Percentiles rank a stretch among this genome's conserved stretches.
Conservation (phyloP, 1,139 yeast species). For the Magnusiomyces suaveolens region DNA sequence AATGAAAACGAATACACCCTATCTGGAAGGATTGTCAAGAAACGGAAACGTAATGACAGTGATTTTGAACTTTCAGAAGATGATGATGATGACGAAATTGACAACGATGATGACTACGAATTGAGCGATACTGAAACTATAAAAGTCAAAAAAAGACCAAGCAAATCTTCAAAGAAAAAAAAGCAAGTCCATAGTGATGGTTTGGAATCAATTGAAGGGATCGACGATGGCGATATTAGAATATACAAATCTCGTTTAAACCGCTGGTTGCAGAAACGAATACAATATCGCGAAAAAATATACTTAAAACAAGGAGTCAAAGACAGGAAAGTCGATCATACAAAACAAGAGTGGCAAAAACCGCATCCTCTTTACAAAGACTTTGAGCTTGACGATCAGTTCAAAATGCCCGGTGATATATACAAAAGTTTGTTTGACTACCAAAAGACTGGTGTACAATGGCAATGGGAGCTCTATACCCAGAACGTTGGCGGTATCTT, state of each 20-base stretch:
- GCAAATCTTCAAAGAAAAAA: conserved; percentile 18
- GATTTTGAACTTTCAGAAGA: conserved; percentile 18
- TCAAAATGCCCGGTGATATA: conserved; percentile 81
- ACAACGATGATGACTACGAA: conserved; percentile 23
- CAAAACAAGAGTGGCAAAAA: conserved; percentile 46
- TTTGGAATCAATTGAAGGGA: conserved; percentile 35
- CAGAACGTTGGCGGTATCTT: conserved; percentile 90
- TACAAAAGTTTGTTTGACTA: conserved; percentile 81
- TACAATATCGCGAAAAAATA: conserved; percentile 22
- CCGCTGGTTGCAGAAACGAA: conserved; percentile 44
- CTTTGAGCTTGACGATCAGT: conserved; percentile 58
- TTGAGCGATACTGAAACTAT: conserved; percentile 22
- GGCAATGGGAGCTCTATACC: conserved; percentile 69
- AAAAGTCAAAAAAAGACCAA: conserved; percentile 16
- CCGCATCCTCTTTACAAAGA: conserved; percentile 76
- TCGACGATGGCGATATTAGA: conserved; percentile 74
- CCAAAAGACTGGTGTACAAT: conserved; percentile 77
- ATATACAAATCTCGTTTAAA: conserved; percentile 50
- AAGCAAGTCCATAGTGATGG: conserved; percentile 12
- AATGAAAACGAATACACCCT: conserved; percentile 15
- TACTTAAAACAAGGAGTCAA: conserved; percentile 13
- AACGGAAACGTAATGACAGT: conserved; percentile 17
- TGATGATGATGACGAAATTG: conserved; percentile 24
- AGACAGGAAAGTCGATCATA: conserved; percentile 14
- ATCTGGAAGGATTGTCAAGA: conserved; percentile 15